Evolutionary conservation across 1,139 yeast genomes (phyloP).

Genomic region (Pichia sp.): DNA sequence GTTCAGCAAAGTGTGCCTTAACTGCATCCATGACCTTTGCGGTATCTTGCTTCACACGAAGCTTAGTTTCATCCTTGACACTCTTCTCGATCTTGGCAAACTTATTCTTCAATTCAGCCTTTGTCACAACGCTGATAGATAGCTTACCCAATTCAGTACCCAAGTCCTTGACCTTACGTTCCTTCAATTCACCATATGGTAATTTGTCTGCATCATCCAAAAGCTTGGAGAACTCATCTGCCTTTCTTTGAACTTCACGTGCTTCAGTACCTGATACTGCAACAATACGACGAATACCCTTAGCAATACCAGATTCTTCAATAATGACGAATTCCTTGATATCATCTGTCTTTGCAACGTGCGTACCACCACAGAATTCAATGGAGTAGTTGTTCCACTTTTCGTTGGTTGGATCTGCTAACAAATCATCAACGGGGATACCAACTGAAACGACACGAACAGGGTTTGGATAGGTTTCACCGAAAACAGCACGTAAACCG

Average conservation of each 20-base stretch:
- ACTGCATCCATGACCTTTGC: slow-evolving; percentile 80
- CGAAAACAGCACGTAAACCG: slow-evolving; percentile 96
- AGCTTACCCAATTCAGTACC: slow-evolving; percentile 82
- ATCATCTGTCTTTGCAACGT: slow-evolving; percentile 86
- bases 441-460: slow-evolving; percentile 98
- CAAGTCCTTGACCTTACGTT: slow-evolving; percentile 69
- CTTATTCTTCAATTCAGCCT: slow-evolving; percentile 65
- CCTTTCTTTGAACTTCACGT: slow-evolving; percentile 78
- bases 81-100: slow-evolving; percentile 77
- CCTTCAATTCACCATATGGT: slow-evolving; percentile 63
- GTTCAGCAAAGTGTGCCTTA: slow-evolving; percentile 54
- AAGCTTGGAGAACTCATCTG: slow-evolving; percentile 58
- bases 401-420: slow-evolving; percentile 58
- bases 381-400: slow-evolving; percentile 76
- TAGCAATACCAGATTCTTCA: slow-evolving; percentile 96
- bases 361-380: slow-evolving; percentile 99
- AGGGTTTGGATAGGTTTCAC: slow-evolving; percentile 98
- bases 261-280: slow-evolving; percentile 95
- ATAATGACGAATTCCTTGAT: slow-evolving; percentile 82
- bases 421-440: slow-evolving; percentile 73
- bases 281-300: slow-evolving; percentile 96
- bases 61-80: slow-evolving; percentile 80
- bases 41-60: slow-evolving; percentile 80
- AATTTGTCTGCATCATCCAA: slow-evolving; percentile 50
- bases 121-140: slow-evolving; percentile 73